Evolutionary conservation across 805 yeast species (phyloP), one percentile per base, ranked within the genome.

Genomic region (Starmerella bombicola): DNA sequence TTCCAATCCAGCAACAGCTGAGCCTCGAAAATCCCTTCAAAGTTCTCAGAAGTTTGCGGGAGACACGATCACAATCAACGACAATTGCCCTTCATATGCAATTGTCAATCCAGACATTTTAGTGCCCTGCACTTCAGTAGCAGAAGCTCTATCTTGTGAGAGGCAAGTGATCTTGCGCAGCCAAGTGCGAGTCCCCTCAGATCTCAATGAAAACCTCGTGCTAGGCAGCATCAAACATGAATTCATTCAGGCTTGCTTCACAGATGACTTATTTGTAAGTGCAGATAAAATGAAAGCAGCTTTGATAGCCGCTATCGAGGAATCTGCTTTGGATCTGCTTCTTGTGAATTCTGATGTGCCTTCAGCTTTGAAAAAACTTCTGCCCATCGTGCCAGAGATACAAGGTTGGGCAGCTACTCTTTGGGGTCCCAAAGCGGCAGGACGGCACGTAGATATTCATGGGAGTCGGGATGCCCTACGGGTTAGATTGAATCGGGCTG

Each of bases 201-300:
- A 67, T n/a, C 61, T 72, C 9, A 67, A 75, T 2, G 56, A 74
- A n/a, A 76, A 80, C 0, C 60, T 85, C 47, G 64, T 84, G 4
- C 69, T 79, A n/a, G 99, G 99, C 7, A 76, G 70, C 28, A 77
- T 86, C 23, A 76, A 82, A 3, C 99, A 91, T 58, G 71, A 71
- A 35, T 58, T 88, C 1, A 74, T 91, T 48, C 88, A 80, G 55
- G 60, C 60, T 16, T 73, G 82, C 50, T 39, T 47, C 23, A 53
- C 53, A 12, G 60, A 56, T 3, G 65, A 59, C 48, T 64, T 78
- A 55, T 20, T 35, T 15, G 41, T n/a, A 12, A 19, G 33, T 12
- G 29, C 39, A 4, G 32, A 24, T 1, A 24, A 7, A 1, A 33
- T 50, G 36, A 50, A 57, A 5, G 44, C 43, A 1, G 50, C 55